phyloP scores from a whole-genome alignment of 352 stramenopile genomes.

The Phytophthora boehmeriae region DNA sequence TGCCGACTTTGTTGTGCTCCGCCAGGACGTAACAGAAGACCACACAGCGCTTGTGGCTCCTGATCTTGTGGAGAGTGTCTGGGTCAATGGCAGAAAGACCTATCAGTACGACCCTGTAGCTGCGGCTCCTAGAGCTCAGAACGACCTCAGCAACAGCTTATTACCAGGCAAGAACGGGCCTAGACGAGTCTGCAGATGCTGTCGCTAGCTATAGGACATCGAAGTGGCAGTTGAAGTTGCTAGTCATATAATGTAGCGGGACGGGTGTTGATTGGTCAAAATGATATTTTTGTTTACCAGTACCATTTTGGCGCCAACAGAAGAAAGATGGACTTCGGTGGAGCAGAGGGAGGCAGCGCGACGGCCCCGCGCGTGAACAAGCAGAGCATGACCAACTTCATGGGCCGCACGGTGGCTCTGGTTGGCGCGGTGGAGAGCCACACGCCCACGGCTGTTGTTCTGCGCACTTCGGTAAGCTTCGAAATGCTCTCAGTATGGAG shows the following conservation, averaged over 20 bases:
- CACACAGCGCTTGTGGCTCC: slow-evolving; percentile 44
- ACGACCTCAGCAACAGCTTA: slow-evolving; percentile 66
- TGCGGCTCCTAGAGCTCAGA: slow-evolving; percentile 42
- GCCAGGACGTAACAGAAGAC: slow-evolving; percentile 53
- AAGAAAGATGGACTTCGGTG: slow-evolving; percentile 50
- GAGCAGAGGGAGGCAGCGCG: slow-evolving; percentile 38
- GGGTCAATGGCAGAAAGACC: slow-evolving; percentile 59
- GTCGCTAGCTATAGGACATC: slow-evolving; percentile 27
- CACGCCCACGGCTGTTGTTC: slow-evolving; percentile 66
- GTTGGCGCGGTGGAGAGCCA: slow-evolving; percentile 80
- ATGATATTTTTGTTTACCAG: slow-evolving; percentile 2
- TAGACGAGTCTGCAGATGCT: slow-evolving; percentile 69
- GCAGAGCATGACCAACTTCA: slow-evolving; percentile 63
- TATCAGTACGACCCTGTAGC: slow-evolving; percentile 46
- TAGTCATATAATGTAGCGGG: no score
- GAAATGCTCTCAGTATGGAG: neutral
- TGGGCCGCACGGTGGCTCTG: slow-evolving; percentile 75
- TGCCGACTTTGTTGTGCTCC: slow-evolving; percentile 81
- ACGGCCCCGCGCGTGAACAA: slow-evolving; percentile 88
- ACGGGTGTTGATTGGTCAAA: slow-evolving; percentile 17
- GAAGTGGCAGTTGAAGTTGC: slow-evolving; percentile 2
- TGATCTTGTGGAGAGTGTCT: slow-evolving; percentile 71
- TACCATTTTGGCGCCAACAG: slow-evolving; percentile 26
- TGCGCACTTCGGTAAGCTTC: slow-evolving; percentile 71
- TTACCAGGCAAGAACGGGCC: slow-evolving; percentile 78